phyloP scores from a whole-genome alignment of 2,329 filamentous ascomycete genomes.

The Stemphylium lycopersici region DNA sequence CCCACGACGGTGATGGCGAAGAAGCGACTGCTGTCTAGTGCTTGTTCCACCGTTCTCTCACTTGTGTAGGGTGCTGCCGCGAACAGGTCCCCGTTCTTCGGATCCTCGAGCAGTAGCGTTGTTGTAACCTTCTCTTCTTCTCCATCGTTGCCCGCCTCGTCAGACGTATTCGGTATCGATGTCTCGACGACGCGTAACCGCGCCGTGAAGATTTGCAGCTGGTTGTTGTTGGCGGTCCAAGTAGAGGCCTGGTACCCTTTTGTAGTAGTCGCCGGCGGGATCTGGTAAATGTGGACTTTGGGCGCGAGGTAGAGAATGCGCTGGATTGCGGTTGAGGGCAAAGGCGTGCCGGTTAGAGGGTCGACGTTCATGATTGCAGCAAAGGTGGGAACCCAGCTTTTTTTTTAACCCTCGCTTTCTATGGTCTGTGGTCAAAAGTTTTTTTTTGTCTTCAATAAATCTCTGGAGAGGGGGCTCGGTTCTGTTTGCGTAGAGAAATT shows the following conservation, averaged over 20 bases:
- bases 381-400: not conserved
- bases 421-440: not conserved
- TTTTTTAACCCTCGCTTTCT: too few relatives aligned
- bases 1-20: slow-evolving; percentile 84
- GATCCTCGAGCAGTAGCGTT: slow-evolving; percentile 81
- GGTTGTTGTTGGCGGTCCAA: slow-evolving; percentile 73
- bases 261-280: slow-evolving; percentile 78
- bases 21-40: slow-evolving; percentile 80
- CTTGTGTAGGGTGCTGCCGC: slow-evolving; percentile 80
- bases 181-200: slow-evolving; percentile 81
- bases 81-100: slow-evolving; percentile 74
- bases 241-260: slow-evolving; percentile 78
- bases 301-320: slow-evolving; percentile 79
- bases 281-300: slow-evolving; percentile 83
- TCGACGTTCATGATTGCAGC: slow-evolving; percentile 65
- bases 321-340: slow-evolving; percentile 80
- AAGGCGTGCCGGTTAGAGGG: slow-evolving; percentile 70
- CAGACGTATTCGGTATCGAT: slow-evolving; percentile 53
- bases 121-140: slow-evolving; percentile 67
- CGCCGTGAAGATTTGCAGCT: slow-evolving; percentile 82
- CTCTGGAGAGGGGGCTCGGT: not conserved
- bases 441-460: not conserved
- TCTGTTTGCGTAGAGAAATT: not conserved
- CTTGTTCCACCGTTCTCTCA: slow-evolving; percentile 71
- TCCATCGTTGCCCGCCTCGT: slow-evolving; percentile 26